These are phyloP conservation scores for Paecilomyces niveus DNA, from an alignment of 2,329 filamentous ascomycete genomes.

Conservation along the genomic window DNA sequence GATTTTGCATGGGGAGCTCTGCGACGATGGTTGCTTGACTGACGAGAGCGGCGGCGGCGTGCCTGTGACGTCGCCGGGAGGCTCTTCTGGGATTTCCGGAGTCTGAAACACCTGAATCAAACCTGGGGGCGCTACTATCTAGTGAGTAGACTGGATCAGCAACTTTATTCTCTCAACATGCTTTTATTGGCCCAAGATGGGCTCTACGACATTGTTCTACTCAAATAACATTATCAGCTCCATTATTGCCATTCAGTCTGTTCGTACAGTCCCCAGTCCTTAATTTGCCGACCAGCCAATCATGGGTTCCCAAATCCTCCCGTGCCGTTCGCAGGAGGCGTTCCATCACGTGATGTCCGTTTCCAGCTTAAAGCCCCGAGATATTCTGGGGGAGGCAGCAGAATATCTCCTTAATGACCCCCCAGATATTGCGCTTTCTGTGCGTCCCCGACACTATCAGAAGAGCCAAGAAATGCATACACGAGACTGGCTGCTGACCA, in stretches of 20 bases:
- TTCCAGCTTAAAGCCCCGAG: not conserved
- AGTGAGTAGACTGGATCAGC: not conserved
- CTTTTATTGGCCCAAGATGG: not conserved
- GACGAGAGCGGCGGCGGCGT: not conserved
- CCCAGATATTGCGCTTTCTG: not conserved
- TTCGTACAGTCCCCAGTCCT: not conserved
- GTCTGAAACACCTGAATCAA: not conserved
- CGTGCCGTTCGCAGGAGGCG: not conserved
- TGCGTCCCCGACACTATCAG: not conserved
- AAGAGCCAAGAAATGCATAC: not conserved
- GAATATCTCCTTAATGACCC: not conserved
- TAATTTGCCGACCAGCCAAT: not conserved
- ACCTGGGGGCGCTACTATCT: not conserved
- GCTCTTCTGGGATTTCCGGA: not conserved
- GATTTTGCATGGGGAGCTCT: not conserved
- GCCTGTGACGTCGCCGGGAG: not conserved
- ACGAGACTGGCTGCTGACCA: not conserved
- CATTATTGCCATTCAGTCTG: too few species aligned
- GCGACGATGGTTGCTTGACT: not conserved
- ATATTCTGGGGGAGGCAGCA: not conserved
- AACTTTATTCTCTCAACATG: not conserved
- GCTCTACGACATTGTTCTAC: not conserved
- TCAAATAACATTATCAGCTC: too few species aligned
- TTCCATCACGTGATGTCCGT: not conserved
- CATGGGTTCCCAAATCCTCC: not conserved